phyloP scores from a whole-genome alignment of 805 yeast genomes.

The Ogataea paradorogensis region DNA sequence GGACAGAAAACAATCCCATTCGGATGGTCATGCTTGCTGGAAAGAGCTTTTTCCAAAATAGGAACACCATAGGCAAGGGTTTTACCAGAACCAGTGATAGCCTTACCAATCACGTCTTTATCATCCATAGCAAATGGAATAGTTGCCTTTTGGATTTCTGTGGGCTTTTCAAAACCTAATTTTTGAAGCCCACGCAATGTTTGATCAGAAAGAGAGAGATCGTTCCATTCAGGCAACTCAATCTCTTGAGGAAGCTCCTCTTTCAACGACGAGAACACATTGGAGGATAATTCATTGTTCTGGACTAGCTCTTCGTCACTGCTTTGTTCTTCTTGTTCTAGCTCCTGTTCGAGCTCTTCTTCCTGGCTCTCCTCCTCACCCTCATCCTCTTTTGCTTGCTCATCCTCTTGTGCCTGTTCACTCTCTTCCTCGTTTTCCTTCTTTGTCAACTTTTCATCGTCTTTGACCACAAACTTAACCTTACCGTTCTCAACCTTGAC shows the following conservation, averaged over 20 bases:
- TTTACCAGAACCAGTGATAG: slow-evolving; percentile 97
- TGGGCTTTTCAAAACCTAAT: slow-evolving; percentile 65
- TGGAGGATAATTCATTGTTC: slow-evolving; percentile 12
- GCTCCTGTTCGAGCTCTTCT: slow-evolving; percentile 11
- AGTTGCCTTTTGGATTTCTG: slow-evolving; percentile 75
- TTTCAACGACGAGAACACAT: slow-evolving; percentile 16
- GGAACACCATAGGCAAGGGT: slow-evolving; percentile 96
- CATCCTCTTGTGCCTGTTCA: slow-evolving; percentile 22
- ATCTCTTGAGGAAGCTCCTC: slow-evolving; percentile 31
- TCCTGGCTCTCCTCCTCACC: slow-evolving; percentile 2
- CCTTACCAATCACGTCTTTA: slow-evolving; percentile 88
- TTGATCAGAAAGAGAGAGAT: slow-evolving; percentile 46
- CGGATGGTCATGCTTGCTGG: slow-evolving; percentile 40
- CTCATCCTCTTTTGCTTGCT: slow-evolving; percentile 1
- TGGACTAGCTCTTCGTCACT: slow-evolving; percentile 9
- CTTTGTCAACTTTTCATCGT: slow-evolving; percentile 25
- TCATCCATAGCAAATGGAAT: slow-evolving; percentile 75
- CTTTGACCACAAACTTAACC: slow-evolving; percentile 53
- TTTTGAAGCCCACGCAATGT: slow-evolving; percentile 59
- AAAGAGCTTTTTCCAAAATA: slow-evolving; percentile 63
- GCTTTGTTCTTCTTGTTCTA: slow-evolving; percentile 10
- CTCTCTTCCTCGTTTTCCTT: slow-evolving; percentile 24
- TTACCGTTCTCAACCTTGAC: slow-evolving; percentile 71
- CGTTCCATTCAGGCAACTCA: slow-evolving; percentile 61
- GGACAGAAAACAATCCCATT: slow-evolving; percentile 87